Evolutionary conservation across 192 early-diverging fungal species (phyloP), one percentile per base, ranked within the genome.

Genomic region (Podila minutissima): DNA sequence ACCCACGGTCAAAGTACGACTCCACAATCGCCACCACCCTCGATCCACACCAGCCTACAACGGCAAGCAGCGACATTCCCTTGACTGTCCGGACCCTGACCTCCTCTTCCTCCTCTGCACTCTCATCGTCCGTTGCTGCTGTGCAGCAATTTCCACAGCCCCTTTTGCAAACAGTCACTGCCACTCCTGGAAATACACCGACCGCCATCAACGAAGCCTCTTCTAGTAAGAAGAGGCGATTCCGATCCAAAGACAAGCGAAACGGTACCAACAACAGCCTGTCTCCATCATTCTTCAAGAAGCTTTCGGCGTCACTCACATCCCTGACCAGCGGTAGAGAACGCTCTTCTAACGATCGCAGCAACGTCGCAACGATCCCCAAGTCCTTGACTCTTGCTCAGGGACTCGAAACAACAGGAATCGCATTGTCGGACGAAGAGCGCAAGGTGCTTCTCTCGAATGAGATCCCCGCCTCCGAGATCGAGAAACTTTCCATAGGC

Each of bases 381-480:
- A 13, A 67, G 67, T 65, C 67, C 29, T 65, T 69, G 66, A 67
- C 77, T 11, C 31, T 73, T 3, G 67, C 15, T 58, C 77, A 73
- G 62, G 77, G 71, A 37, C 66, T 79, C 26, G 64, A 22, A 33
- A 26, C 58, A 8, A 28, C 60, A 9, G 38, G 64, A 5, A 26
- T 41, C 35, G 20, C 35, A 37, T 63, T 81, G 62, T 65, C 77
- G 58, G 61, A 38, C 13, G 77, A 69, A 49, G 77, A 81, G 53
- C 53, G 61, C 55, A 81, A 73, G 37, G 60, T 73, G 77, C 71
- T 81, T 51, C 60, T 73, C 38, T 55, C 77, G n/a, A 81, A 73
- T 65, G 77, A 73, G 50, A 81, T 81, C 26, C 77, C 77, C 10
- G 71, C 71, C 57, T 48, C 71, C 33, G 77, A 81, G 67, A 81